Evolutionary conservation across 108 stramenopile species (phyloP).

Genomic region (Skeletonema marinoi): DNA sequence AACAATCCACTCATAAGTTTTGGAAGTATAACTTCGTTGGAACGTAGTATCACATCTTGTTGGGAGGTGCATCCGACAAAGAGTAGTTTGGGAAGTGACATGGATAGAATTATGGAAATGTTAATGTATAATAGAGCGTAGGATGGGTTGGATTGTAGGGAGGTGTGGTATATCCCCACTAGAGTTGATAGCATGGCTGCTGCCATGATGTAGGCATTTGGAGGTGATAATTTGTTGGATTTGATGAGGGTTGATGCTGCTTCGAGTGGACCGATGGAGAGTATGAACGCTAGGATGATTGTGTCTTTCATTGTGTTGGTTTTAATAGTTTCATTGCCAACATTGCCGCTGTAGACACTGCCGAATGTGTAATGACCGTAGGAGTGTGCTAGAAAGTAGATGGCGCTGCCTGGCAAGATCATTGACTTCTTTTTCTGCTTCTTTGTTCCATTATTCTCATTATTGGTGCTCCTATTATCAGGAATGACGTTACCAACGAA

Average conservation of each 20-base stretch:
- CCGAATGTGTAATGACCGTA: constrained; percentile 18
- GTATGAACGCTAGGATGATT: constrained; percentile 10
- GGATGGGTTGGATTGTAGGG: constrained; percentile 1
- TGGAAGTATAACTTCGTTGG: background rate
- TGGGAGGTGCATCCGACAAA: constrained; percentile 8
- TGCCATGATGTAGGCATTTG: constrained; percentile 3
- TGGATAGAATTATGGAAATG: constrained; percentile 8
- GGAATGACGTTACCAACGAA: background rate
- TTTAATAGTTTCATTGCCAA: background rate
- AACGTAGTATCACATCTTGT: constrained; percentile 4
- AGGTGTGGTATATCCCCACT: constrained; percentile 3
- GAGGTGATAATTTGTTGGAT: background rate
- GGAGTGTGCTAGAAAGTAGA: constrained; percentile 21
- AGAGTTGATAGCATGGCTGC: background rate
- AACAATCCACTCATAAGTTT: background rate
- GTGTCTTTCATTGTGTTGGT: background rate
- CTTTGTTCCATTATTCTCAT: too few relatives aligned
- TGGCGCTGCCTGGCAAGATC: background rate
- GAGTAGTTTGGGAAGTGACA: constrained; percentile 3
- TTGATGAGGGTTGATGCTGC: constrained; percentile 5
- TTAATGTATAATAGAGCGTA: constrained; percentile 33
- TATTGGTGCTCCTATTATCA: background rate
- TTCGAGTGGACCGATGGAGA: constrained; percentile 20
- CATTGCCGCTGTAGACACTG: background rate
- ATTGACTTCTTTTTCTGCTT: too few relatives aligned